Evolutionary conservation across 2,329 filamentous ascomycete genomes (phyloP).

Genomic region (Purpureocillium takamizusanense): DNA sequence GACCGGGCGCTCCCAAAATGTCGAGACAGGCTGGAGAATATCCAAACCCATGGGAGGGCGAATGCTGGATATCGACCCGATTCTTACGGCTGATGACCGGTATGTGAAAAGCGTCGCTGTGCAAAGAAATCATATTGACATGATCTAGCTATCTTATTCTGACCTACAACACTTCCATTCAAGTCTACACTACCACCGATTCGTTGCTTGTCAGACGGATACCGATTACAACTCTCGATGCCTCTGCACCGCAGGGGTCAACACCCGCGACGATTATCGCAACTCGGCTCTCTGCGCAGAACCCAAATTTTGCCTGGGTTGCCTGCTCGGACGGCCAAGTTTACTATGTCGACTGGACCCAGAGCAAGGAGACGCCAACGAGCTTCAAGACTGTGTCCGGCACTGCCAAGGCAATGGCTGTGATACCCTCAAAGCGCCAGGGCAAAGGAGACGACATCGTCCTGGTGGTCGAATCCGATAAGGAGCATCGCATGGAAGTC

Average conservation of each 20-base stretch:
- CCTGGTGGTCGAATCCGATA: slow-evolving; percentile 35
- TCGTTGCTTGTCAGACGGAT: slow-evolving; percentile 74
- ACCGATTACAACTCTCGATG: slow-evolving; percentile 29
- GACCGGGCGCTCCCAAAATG: slow-evolving; percentile 17
- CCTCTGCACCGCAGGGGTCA: slow-evolving; percentile 13
- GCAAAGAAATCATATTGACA: slow-evolving; percentile 6
- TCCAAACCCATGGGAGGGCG: slow-evolving; percentile 57
- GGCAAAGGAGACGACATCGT: slow-evolving; percentile 32
- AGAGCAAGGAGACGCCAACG: slow-evolving; percentile 29
- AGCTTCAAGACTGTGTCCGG: slow-evolving; percentile 32
- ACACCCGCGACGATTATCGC: slow-evolving; percentile 28
- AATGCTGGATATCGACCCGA: slow-evolving; percentile 56
- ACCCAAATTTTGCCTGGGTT: slow-evolving; percentile 47
- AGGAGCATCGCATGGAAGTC: slow-evolving; percentile 25
- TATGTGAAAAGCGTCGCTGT: slow-evolving; percentile 27
- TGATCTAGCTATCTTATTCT: slow-evolving; percentile 59
- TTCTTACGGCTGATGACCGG: slow-evolving; percentile 53
- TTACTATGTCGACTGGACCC: slow-evolving; percentile 51
- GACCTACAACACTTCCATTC: slow-evolving; percentile 63
- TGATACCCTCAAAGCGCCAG: slow-evolving; percentile 28
- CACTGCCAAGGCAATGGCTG: slow-evolving; percentile 35
- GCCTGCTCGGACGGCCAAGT: slow-evolving; percentile 48
- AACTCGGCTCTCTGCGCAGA: slow-evolving; percentile 27
- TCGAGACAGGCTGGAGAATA: slow-evolving; percentile 43
- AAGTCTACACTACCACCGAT: slow-evolving; percentile 72